These are phyloP conservation scores for Rubus parviflorus DNA, from an alignment of 306 rosid genomes.

Conservation along the genomic window DNA sequence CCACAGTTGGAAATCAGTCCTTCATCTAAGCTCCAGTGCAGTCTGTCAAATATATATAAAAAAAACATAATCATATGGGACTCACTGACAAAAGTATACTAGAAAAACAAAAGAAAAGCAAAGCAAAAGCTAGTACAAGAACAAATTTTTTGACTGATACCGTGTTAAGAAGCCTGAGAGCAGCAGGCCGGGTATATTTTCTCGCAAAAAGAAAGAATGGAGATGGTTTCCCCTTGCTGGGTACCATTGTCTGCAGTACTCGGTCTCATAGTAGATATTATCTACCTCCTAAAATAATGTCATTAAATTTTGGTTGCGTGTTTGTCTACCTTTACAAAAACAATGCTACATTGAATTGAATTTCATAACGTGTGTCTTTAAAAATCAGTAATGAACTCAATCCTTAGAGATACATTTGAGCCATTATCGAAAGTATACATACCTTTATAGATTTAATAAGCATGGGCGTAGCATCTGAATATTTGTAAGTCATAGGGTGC, in stretches of 20 bases:
- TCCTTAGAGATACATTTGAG: background rate
- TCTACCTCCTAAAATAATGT: conserved; percentile 65
- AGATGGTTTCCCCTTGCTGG: conserved; percentile 84
- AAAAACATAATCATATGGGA: conserved; percentile 11
- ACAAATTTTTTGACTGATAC: conserved; percentile 40
- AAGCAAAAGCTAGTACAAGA: background rate
- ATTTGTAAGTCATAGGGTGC: conserved; percentile 97
- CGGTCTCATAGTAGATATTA: conserved; percentile 89
- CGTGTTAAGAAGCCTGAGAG: conserved; percentile 79
- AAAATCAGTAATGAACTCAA: background rate
- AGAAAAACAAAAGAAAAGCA: background rate
- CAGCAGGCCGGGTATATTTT: conserved; percentile 93
- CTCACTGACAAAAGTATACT: background rate
- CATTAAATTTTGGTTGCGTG: conserved; percentile 8
- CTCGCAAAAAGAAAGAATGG: conserved; percentile 89
- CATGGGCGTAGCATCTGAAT: conserved; percentile 82
- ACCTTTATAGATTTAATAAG: conserved; percentile 85
- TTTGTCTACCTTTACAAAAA: conserved; percentile 1
- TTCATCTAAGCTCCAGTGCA: conserved; percentile 49
- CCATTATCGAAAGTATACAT: background rate
- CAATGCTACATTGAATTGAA: conserved; percentile 6
- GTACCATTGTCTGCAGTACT: conserved; percentile 96
- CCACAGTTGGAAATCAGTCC: conserved; percentile 22
- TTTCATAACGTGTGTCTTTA: background rate
- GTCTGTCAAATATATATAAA: conserved; percentile 46